Evolutionary conservation across 352 stramenopile genomes (phyloP).

Genomic region (Aphanomyces astaci): DNA sequence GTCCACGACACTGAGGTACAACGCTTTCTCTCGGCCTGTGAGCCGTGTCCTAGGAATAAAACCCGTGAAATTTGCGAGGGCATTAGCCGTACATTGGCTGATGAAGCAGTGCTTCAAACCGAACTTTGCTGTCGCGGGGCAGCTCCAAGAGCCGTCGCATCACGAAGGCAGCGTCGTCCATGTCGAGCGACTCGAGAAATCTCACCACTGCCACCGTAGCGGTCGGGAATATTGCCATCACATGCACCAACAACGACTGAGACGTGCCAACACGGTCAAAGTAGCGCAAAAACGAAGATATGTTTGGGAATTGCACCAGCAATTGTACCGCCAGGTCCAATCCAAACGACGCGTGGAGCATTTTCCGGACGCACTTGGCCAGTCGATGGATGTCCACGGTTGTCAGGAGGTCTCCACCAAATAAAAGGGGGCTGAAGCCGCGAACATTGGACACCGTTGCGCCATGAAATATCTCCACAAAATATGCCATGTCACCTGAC

Average conservation of each 20-base stretch:
- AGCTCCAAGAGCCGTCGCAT: not conserved
- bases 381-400: not conserved
- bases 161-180: conserved; percentile 3
- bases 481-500: not conserved
- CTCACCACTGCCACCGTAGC: not conserved
- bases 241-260: not conserved
- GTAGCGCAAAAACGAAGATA: conserved; percentile 1
- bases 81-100: conserved; percentile 8
- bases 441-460: not conserved
- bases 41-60: not conserved
- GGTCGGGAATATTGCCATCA: not conserved
- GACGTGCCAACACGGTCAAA: not conserved
- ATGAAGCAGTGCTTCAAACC: conserved; percentile 10
- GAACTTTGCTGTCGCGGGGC: not conserved
- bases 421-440: not conserved
- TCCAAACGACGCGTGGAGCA: conserved; percentile 4
- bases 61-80: no score
- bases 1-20: conserved; percentile 16
- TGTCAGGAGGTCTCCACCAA: not conserved
- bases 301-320: not conserved
- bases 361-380: not conserved
- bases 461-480: not conserved
- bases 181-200: conserved; percentile 2
- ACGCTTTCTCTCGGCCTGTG: conserved; percentile 1
- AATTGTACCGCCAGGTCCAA: not conserved